Evolutionary conservation across 768 basidiomycete genomes (phyloP).

Genomic region (Boletus coccyginus): DNA sequence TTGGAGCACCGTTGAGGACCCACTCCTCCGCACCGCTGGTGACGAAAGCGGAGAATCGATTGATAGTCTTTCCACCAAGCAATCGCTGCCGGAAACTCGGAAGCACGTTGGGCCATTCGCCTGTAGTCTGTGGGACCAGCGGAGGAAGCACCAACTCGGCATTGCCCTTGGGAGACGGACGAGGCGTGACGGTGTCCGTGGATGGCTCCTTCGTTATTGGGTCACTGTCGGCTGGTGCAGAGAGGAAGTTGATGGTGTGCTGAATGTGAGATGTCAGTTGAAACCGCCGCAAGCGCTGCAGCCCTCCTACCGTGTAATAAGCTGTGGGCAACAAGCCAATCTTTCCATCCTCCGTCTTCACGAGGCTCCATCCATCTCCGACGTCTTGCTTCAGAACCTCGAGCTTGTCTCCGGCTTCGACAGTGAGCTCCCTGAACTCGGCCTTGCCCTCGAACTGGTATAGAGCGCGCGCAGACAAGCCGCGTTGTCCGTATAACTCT

Average conservation of each 20-base stretch:
- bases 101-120: slow-evolving; percentile 58
- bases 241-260: slow-evolving; percentile 66
- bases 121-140: slow-evolving; percentile 64
- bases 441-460: slow-evolving; percentile 74
- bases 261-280: slow-evolving; percentile 25
- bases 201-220: slow-evolving; percentile 35
- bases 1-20: slow-evolving; percentile 61
- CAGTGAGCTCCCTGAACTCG: slow-evolving; percentile 68
- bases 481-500: slow-evolving; percentile 33
- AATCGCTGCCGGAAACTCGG: slow-evolving; percentile 71
- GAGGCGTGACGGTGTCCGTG: slow-evolving; percentile 49
- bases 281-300: not conserved
- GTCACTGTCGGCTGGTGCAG: slow-evolving; percentile 40
- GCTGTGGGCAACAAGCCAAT: slow-evolving; percentile 66
- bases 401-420: slow-evolving; percentile 68
- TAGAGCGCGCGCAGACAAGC: slow-evolving; percentile 61
- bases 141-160: slow-evolving; percentile 33
- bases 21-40: slow-evolving; percentile 84
- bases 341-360: slow-evolving; percentile 53
- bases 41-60: slow-evolving; percentile 85
- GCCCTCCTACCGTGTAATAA: slow-evolving; percentile 65
- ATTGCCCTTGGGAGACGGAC: slow-evolving; percentile 30
- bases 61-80: slow-evolving; percentile 73
- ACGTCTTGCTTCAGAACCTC: slow-evolving; percentile 70
- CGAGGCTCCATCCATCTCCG: slow-evolving; percentile 81